Conservation (phyloP, 805 yeast species). For the Saturnispora besseyi region DNA sequence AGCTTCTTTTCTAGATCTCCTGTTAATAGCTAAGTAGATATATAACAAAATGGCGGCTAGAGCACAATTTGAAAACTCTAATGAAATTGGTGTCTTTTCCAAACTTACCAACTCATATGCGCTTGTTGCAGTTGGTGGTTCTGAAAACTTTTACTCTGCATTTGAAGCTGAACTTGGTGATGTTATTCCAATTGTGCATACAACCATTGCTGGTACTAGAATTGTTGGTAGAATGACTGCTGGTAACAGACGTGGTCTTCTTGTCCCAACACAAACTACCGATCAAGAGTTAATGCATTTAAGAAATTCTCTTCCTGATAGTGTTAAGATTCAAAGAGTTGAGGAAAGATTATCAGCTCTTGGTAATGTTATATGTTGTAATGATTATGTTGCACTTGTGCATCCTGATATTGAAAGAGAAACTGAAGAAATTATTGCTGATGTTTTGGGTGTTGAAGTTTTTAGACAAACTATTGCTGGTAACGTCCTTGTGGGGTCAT, state of each 20-base stretch:
- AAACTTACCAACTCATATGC: conserved; percentile 94
- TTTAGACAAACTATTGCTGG: conserved; percentile 99
- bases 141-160: conserved; percentile 76
- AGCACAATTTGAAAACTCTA: conserved; percentile 77
- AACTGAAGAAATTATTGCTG: conserved; percentile 97
- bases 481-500: conserved; percentile 93
- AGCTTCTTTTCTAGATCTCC: background rate
- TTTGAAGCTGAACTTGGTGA: conserved; percentile 97
- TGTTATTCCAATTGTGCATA: conserved; percentile 90
- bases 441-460: conserved; percentile 96
- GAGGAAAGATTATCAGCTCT: conserved; percentile 95
- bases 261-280: conserved; percentile 96
- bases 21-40: background rate
- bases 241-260: conserved; percentile 93
- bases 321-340: conserved; percentile 92
- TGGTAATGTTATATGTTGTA: conserved; percentile 97
- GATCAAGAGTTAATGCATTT: conserved; percentile 97
- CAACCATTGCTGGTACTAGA: conserved; percentile 97
- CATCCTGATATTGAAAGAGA: conserved; percentile 99
- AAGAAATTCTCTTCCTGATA: conserved; percentile 92
- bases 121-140: conserved; percentile 94
- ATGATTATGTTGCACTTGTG: conserved; percentile 96
- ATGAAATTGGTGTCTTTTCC: conserved; percentile 90
- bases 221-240: conserved; percentile 98
- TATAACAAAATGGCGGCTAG: conserved; percentile 47